These are phyloP conservation scores for Cupressus sempervirens DNA, from an alignment of 75 land plant species.

Conservation along the genomic window DNA sequence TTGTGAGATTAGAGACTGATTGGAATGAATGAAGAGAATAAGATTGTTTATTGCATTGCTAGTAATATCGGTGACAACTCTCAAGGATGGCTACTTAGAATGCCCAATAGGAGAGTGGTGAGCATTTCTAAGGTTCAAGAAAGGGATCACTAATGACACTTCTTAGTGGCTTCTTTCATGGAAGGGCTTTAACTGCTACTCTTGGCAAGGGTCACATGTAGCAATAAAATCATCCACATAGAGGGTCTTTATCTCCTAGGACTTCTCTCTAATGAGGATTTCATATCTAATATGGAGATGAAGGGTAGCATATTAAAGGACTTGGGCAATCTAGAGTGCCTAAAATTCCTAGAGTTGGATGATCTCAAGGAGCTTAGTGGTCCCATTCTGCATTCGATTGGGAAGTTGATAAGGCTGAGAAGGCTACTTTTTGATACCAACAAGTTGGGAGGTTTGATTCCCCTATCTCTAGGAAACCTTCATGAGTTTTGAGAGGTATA, in stretches of 20 bases:
- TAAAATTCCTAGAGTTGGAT: slow-evolving; percentile 39
- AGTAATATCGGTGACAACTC: background rate
- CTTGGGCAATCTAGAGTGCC: slow-evolving; percentile 40
- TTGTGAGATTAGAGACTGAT: background rate
- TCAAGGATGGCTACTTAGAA: background rate
- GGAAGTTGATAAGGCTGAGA: slow-evolving; percentile 30
- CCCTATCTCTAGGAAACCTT: slow-evolving; percentile 30
- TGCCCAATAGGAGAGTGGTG: slow-evolving; percentile 14
- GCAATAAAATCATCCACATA: slow-evolving; percentile 27
- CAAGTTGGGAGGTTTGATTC: slow-evolving; percentile 56
- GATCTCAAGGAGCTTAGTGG: slow-evolving; percentile 36
- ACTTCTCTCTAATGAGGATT: slow-evolving; percentile 16
- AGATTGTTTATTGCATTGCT: background rate
- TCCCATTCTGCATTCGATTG: slow-evolving; percentile 40
- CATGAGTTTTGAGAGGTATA: slow-evolving; percentile 32
- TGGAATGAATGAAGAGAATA: background rate
- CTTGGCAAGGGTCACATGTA: slow-evolving; percentile 51
- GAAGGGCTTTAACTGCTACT: slow-evolving; percentile 21
- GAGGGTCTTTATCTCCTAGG: slow-evolving; percentile 32
- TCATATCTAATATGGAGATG: slow-evolving; percentile 27
- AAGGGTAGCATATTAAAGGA: slow-evolving; percentile 37
- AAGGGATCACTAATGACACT: slow-evolving; percentile 30
- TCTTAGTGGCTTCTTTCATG: slow-evolving; percentile 29
- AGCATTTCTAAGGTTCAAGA: slow-evolving; percentile 40
- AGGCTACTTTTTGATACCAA: slow-evolving; percentile 56